Evolutionary conservation across 305 asterid species (phyloP).

Genomic region (Euphrasia arctica): DNA sequence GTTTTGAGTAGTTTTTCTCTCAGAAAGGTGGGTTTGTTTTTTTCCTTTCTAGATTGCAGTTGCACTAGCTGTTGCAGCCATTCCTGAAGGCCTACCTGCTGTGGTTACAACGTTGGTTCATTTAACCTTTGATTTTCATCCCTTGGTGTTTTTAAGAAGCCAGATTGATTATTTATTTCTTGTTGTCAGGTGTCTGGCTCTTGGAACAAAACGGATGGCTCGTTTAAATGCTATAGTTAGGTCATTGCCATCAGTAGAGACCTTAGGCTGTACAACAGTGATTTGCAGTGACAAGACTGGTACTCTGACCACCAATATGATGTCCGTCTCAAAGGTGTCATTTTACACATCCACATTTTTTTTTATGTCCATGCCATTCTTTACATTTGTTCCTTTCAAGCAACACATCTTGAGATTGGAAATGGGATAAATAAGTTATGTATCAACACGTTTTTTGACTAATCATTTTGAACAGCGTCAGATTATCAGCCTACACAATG

Average conservation of each 20-base stretch:
- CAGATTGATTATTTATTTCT: background rate
- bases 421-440: slow-evolving; percentile 13
- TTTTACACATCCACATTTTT: slow-evolving; percentile 21
- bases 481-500: slow-evolving; percentile 20
- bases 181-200: slow-evolving; percentile 83
- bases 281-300: slow-evolving; percentile 99
- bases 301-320: slow-evolving; percentile 98
- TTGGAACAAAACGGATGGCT: slow-evolving; percentile 99
- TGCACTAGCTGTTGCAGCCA: slow-evolving; percentile 99
- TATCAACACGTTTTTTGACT: slow-evolving; percentile 16
- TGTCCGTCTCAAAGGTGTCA: slow-evolving; percentile 95
- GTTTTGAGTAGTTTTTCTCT: slow-evolving; percentile 12
- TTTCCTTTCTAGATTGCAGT: slow-evolving; percentile 80
- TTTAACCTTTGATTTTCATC: slow-evolving; percentile 17
- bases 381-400: slow-evolving; percentile 16
- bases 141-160: slow-evolving; percentile 16
- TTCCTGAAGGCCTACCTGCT: slow-evolving; percentile 99
- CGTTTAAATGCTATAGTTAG: slow-evolving; percentile 98
- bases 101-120: slow-evolving; percentile 92
- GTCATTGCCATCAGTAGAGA: slow-evolving; percentile 98
- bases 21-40: slow-evolving; percentile 12
- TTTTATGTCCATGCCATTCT: slow-evolving; percentile 21
- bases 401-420: slow-evolving; percentile 8
- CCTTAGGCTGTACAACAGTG: slow-evolving; percentile 99
- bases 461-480: slow-evolving; percentile 10